phyloP scores from a whole-genome alignment of 2,329 filamentous ascomycete species.

The Neonectria neomacrospora region DNA sequence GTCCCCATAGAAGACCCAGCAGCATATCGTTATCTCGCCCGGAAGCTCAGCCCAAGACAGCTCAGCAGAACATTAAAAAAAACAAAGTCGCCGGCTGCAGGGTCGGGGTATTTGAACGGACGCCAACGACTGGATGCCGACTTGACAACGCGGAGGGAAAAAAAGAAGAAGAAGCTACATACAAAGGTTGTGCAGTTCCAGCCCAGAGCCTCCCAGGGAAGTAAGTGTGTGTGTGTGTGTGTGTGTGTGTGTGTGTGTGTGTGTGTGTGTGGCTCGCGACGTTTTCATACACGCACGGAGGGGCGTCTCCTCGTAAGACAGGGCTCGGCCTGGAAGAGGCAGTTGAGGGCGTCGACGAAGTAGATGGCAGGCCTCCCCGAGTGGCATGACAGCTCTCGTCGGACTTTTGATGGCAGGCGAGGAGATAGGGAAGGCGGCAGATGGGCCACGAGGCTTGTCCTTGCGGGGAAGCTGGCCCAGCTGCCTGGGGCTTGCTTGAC shows the following conservation, averaged over 20 bases:
- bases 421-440: not conserved
- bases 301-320: not conserved
- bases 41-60: constrained; percentile 17
- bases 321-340: constrained; percentile 3
- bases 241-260: not conserved
- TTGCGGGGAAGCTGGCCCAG: not conserved
- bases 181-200: not conserved
- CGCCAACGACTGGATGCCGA: not conserved
- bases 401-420: not conserved
- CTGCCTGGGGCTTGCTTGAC: not conserved
- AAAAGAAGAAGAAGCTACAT: no score
- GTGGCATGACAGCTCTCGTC: not conserved
- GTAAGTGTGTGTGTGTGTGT: not conserved
- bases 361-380: not conserved
- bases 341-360: not conserved
- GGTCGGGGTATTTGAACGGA: not conserved
- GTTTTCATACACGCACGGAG: not conserved
- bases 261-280: not conserved
- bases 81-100: not conserved
- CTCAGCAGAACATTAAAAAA: not conserved
- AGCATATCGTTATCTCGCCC: constrained; percentile 15
- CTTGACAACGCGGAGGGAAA: no score
- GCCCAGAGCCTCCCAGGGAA: not conserved
- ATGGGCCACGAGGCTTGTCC: not conserved
- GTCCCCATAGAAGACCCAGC: constrained; percentile 14